Evolutionary conservation across 208 protist genomes (phyloP), one percentile per base, ranked within the genome.

Genomic region (Trichomonas gallinae): DNA sequence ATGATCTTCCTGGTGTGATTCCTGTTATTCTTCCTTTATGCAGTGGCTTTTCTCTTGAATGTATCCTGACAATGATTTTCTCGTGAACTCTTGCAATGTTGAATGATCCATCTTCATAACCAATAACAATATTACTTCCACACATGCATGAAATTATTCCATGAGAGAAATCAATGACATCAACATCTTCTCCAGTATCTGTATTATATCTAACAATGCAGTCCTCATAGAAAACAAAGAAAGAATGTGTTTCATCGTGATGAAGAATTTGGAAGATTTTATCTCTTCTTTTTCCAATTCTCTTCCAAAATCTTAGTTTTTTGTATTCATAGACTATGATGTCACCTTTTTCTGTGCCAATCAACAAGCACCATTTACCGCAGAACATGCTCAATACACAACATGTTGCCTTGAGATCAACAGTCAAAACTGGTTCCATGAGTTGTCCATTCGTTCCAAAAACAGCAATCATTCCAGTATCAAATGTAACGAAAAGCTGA

Each of bases 51-150:
- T 34, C 17, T 0, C 38, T 21, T 46, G 11, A 26, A 89, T 89
- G 83, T 9, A 89, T 34, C 23, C 15, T 15, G 31, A 13, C 6
- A 26, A 89, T 42, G 15, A 48, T 26, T 44, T 89, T 46, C 23
- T 89, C 40, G 21, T 42, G 9, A 46, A 89, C 26, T 26, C 40
- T 89, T 46, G 15, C 34, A 89, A 89, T 89, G 4, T 44, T 31
- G 23, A 46, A 89, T n/a, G 83, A 46, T 31, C 83, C 83, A 89
- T 89, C 38, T 89, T 89, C 83, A 89, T 89, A 89, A 13, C 83
- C 83, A 46, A 89, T 40, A 89, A 89, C 38, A 42, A 89, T 34
- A 26, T 44, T 44, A 46, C 40, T 21, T 21, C 38, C 40, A 46
- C 38, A 89, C 10, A 89, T 26, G 46, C 34, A 15, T 48, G 83